Percentiles rank a stretch among this genome's conserved stretches.
These are phyloP conservation scores for Mycosphaerella sp. DNA, from an alignment of 2,329 filamentous ascomycete species.

Conservation along the genomic window DNA sequence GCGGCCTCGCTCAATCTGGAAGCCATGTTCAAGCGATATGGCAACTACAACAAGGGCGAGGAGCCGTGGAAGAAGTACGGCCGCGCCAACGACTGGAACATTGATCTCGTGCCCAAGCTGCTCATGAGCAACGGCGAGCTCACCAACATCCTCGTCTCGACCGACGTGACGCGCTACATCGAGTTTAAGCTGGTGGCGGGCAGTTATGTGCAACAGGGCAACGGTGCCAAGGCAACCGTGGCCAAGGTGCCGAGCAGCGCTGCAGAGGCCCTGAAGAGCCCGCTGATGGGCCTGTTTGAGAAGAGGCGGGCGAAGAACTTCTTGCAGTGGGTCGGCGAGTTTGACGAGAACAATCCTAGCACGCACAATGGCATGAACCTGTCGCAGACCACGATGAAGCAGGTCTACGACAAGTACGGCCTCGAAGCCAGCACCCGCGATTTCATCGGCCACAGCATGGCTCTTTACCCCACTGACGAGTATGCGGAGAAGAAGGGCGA, in stretches of 20 bases:
- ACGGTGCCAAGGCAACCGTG: slow-evolving; percentile 75
- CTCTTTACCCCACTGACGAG: slow-evolving; percentile 82
- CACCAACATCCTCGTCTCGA: slow-evolving; percentile 96
- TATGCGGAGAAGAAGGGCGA: slow-evolving; percentile 69
- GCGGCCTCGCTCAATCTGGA: slow-evolving; percentile 96
- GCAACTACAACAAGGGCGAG: slow-evolving; percentile 68
- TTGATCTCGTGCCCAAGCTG: slow-evolving; percentile 96
- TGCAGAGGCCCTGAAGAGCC: slow-evolving; percentile 80
- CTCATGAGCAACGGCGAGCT: slow-evolving; percentile 98
- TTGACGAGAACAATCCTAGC: slow-evolving; percentile 70
- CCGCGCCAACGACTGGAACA: slow-evolving; percentile 97
- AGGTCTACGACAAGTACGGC: slow-evolving; percentile 97
- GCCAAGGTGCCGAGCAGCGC: slow-evolving; percentile 97
- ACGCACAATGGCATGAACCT: slow-evolving; percentile 90
- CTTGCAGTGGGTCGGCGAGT: slow-evolving; percentile 88
- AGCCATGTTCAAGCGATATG: slow-evolving; percentile 94
- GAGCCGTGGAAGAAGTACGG: slow-evolving; percentile 99
- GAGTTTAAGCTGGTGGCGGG: slow-evolving; percentile 67
- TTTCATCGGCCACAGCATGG: slow-evolving; percentile 98
- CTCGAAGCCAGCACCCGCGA: slow-evolving; percentile 84
- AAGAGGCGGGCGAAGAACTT: slow-evolving; percentile 96
- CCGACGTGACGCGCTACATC: slow-evolving; percentile 58
- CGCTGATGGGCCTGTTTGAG: slow-evolving; percentile 95
- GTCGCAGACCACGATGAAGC: slow-evolving; percentile 78
- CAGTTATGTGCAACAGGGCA: slow-evolving; percentile 89